Evolutionary conservation across 2,329 filamentous ascomycete genomes (phyloP), one percentile per base, ranked within the genome.

Genomic region (Calonectria pseudoturangicola): DNA sequence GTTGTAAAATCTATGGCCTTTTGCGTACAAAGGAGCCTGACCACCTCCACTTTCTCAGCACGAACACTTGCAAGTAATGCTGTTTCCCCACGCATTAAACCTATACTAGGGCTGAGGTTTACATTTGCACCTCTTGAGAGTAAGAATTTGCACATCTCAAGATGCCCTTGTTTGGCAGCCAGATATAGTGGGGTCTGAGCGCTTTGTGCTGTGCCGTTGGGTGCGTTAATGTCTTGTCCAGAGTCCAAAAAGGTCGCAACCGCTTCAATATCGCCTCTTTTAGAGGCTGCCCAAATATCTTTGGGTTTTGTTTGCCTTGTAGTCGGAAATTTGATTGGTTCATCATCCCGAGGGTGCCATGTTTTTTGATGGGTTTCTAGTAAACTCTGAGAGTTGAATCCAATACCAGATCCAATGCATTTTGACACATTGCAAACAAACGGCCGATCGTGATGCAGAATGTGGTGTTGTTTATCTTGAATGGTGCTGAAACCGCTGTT

Each of bases 391-490:
- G 73, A 69, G 25, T 64, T 47, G 36, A 71, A 68, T 0, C 74
- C 73, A 15, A 74, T 21, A 3, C 27, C 25, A 1, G 45, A 51
- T 9, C 48, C 28, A 25, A 64, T 63, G 27, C 70, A 76, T 13
- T 4, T 18, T 16, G 50, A 41, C 2, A 10, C 18, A 2, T 51
- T 8, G 39, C 73, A 75, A 25, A 27, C 28, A 25, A 75, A 75
- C 4, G 66, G 51, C 5, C 67, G 64, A 12, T 72, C 68, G 28
- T 75, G 73, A 13, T 63, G 56, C 18, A 27, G 5, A 13, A 74
- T 2, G 15, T 75, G 73, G 10, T 25, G 7, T 27, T 68, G 16
- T 12, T 54, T 41, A 15, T 72, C 41, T 10, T 75, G 15, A 3
- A 8, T 4, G 2, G 62, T 69, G 16, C 25, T 39, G 30, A 75